A percentile compares a stretch with the other conserved stretches of the same genome.
phyloP scores from a whole-genome alignment of 495 filamentous ascomycete species.

The Neurospora sp. region DNA sequence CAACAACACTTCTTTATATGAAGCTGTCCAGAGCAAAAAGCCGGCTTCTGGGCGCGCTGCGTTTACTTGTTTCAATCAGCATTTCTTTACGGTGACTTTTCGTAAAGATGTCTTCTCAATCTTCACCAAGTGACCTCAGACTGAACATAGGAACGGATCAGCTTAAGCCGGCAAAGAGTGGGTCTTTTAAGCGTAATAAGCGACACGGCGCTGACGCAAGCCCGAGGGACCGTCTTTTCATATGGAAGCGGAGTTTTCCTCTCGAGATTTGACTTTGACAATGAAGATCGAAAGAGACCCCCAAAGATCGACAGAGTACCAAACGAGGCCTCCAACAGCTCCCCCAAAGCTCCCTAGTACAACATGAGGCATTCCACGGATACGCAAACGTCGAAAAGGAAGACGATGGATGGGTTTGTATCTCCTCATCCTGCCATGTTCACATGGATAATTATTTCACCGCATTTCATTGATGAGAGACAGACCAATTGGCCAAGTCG shows the following conservation, averaged over 20 bases:
- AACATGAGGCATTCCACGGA: too few relatives aligned
- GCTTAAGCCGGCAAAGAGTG: too few relatives aligned
- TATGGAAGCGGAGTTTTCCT: not conserved
- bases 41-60: too few relatives aligned
- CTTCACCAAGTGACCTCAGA: too few relatives aligned
- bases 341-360: not conserved
- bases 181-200: too few relatives aligned
- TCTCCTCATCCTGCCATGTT: not conserved
- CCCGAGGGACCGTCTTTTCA: not conserved
- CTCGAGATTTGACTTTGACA: not conserved
- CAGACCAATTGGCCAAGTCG: not conserved
- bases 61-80: too few relatives aligned
- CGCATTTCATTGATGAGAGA: not conserved
- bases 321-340: not conserved
- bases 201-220: not conserved
- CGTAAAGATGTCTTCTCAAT: too few relatives aligned
- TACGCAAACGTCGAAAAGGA: not conserved
- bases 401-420: not conserved
- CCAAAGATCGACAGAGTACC: not conserved
- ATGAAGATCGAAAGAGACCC: not conserved
- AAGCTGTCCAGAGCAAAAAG: too few relatives aligned
- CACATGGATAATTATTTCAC: not conserved
- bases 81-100: too few relatives aligned
- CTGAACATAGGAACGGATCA: too few relatives aligned
- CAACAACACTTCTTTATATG: too few relatives aligned